A percentile compares a stretch with the other conserved stretches of the same genome.
phyloP scores from a whole-genome alignment of 2,329 filamentous ascomycete species.

The Capronia epimyces region DNA sequence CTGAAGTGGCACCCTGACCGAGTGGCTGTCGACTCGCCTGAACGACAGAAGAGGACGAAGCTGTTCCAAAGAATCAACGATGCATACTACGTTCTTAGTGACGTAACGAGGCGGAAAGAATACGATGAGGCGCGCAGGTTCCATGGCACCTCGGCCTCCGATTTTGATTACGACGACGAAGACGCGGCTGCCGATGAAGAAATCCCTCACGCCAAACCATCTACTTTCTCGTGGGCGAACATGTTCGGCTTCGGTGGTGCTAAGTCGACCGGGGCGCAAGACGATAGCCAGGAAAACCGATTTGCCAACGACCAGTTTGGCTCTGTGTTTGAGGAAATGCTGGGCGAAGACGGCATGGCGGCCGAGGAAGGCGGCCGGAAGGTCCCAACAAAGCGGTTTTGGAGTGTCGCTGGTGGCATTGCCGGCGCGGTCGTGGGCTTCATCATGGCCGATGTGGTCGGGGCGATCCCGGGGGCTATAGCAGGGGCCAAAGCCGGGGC shows the following conservation, averaged over 20 bases:
- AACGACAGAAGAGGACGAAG: conserved; percentile 73
- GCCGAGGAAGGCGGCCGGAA: conserved; percentile 54
- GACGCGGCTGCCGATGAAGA: conserved; percentile 38
- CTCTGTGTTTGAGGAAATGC: conserved; percentile 84
- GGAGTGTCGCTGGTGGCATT: conserved; percentile 76
- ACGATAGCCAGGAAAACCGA: conserved; percentile 43
- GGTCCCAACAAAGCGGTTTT: conserved; percentile 67
- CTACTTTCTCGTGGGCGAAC: conserved; percentile 70
- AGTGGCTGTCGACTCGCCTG: conserved; percentile 74
- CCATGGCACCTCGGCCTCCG: conserved; percentile 40
- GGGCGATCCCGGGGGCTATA: conserved; percentile 80
- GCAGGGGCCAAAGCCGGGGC: conserved; percentile 89
- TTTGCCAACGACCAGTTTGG: conserved; percentile 77
- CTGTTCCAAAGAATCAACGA: conserved; percentile 90
- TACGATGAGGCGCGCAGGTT: conserved; percentile 71
- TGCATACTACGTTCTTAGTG: conserved; percentile 86
- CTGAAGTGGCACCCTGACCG: conserved; percentile 92
- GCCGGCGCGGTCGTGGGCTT: conserved; percentile 90
- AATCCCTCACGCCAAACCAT: conserved; percentile 30
- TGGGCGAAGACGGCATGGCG: conserved; percentile 77
- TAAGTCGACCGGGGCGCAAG: conserved; percentile 28
- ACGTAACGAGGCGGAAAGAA: conserved; percentile 67
- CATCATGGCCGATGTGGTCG: conserved; percentile 88
- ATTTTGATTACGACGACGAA: conserved; percentile 47
- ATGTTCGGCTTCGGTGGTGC: conserved; percentile 51